Base-by-base conservation (phyloP, 345 rosid species). In the Balakata baccata region DNA sequence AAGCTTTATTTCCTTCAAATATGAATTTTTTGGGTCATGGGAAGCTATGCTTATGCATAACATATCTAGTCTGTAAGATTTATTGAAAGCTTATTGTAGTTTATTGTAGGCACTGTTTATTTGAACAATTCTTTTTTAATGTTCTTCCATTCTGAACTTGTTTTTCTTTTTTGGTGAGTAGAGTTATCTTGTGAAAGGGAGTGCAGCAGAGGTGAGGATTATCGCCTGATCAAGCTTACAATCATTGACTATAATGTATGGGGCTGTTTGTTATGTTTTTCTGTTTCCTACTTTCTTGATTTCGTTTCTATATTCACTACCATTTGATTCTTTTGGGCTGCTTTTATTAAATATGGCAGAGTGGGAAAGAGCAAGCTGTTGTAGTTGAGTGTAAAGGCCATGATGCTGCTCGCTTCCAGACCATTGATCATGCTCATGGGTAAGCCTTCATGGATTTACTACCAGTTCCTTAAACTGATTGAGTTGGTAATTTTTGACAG, bases 331-430 rank as follows among this genome's bases (percentile, higher is more conserved):
- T 37, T 39, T 67, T 0, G 41, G 41, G n/a, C 10, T 25, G 23
- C 34, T 17, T 47, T 67, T 64, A 20, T 22, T 70, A 64, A 58
- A 65, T 50, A 10, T 78, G 60, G 79, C 79, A 90, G 98, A 86
- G 81, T 54, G 86, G 85, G 83, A 89, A 89, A 83, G 98, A 95
- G 68, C 87, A 70, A 50, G 82, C 75, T 60, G 86, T 89, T 49
- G 84, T 95, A 11, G 97, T 95, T 76, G 98, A 92, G 84, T 89
- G 98, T 81, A 91, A 82, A 84, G 97, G 99, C 75, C 99, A 91
- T 70, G 98, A 92, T 85, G 96, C 94, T 82, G 97, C 98, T 73
- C 88, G 91, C 70, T 86, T 95, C 73, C 82, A 82, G 63, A 89
- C 79, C 69, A 78, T 89, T 3, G 91, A 89, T 64, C 93, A 89